Evolutionary conservation across 2,329 filamentous ascomycete genomes (phyloP), one percentile per base, ranked within the genome.

Genomic region (Colletotrichum coccodes): DNA sequence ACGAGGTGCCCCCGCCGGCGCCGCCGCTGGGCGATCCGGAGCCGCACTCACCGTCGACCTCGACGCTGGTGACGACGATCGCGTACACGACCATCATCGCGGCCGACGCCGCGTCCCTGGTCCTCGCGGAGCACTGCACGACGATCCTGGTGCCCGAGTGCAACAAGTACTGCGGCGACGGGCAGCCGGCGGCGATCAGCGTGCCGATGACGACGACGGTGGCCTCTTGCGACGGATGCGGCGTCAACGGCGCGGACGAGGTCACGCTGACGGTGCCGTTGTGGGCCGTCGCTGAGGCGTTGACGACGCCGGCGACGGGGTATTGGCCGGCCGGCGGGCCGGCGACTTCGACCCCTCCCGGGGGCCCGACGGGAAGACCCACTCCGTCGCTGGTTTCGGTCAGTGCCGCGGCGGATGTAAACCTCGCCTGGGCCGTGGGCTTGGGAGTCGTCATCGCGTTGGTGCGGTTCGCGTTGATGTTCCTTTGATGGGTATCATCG

Each of bases 61-160:
- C 49, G 47, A 70, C 67, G 42, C 12, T 70, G 6, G 30, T 68
- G n/a, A 63, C 67, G 9, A 76, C 77, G 0, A 68, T 80, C 3
- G 79, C 77, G 0, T 81, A 78, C 70, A 76, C 76, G 2, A 76
- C 77, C 3, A 67, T 81, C 14, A 79, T 77, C 52, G 71, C 78
- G 6, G 79, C 80, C 6, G 75, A 81, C 68, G 74, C 75, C 0
- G 77, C 76, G 3, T 66, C 68, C 23, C 75, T 83, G 23, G 71
- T 77, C n/a, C 74, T 72, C 21, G 71, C 76, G 3, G 73, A 79
- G 64, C 79, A 79, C 57, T 73, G 74, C 50, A 77, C 79, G 8
- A 79, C 78, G 18, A 69, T 79, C 56, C 28, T 69, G 49, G 49
- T 69, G 26, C 77, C 74, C 1, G 72, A 72, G 28, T 69, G 71